Evolutionary conservation across 108 stramenopile genomes (phyloP), one percentile per base, ranked within the genome.

Genomic region (Ochromonas danica): DNA sequence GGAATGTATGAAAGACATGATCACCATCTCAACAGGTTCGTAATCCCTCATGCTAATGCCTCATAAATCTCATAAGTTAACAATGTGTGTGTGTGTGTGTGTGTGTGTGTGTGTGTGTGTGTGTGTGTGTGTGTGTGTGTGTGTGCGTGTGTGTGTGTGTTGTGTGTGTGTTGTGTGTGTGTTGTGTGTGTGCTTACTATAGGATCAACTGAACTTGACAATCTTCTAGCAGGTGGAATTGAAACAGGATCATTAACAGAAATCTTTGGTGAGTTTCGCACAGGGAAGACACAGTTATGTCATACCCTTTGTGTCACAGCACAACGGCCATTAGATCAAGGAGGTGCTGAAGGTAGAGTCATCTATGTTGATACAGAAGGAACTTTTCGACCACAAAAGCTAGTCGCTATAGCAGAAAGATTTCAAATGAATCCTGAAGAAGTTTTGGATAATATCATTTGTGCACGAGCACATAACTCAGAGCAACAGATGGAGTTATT

Each of bases 291-390:
- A 3, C 97, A 98, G 86, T 90, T 99, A 42, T 99, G 99, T 82
- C 99, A 99, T 84, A 99, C 99, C 17, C 90, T 99, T 0, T 99
- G 99, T 79, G 96, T 99, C 51, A 98, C 96, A 35, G 97, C 96
- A 78, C 99, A 99, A 89, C 91, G 97, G 88, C 90, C 94, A 35
- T 83, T 98, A 75, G 92, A 91, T 22, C 92, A 96, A 38, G 99
- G 99, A 31, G 99, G 99, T 43, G 99, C 95, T 41, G 97, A 98
- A 87, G 99, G 97, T 70, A 93, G 96, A 89, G 99, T 97, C 42
- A 97, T 99, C 71, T 98, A 97, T 88, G 97, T 98, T 80, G 99
- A 99, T 84, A 99, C 99, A 0, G 99, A 99, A 83, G 96, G 97
- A 51, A 96, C 95, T 38, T 99, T 99, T 83, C 94, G 99, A 60